Percentiles rank a stretch among this genome's conserved stretches.
Evolutionary conservation across 192 early-diverging fungal species (phyloP).

Genomic region (Chytriomyces sp.): DNA sequence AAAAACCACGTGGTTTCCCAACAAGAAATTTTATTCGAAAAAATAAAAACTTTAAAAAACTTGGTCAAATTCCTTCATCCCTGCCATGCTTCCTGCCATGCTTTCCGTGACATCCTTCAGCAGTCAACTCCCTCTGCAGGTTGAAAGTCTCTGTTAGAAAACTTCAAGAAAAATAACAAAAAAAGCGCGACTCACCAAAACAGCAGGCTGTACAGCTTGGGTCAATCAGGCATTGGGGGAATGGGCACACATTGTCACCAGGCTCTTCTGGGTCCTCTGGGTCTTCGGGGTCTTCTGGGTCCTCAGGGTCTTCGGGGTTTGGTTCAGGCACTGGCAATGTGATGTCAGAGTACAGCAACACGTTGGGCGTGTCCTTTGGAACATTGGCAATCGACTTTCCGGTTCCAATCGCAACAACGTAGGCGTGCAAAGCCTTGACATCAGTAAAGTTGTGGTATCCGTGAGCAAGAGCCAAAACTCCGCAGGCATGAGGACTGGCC

Average conservation of each 20-base stretch:
- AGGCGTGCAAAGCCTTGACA: conserved; percentile 48
- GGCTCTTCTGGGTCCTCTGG: conserved; percentile 44
- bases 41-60: too few species aligned
- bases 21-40: too few species aligned
- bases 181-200: conserved; percentile 22
- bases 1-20: too few species aligned
- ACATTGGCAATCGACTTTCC: conserved; percentile 43
- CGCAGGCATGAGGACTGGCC: conserved; percentile 91
- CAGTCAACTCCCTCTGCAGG: background rate
- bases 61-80: too few species aligned
- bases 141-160: background rate
- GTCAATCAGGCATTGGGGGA: conserved; percentile 54
- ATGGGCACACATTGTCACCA: conserved; percentile 53
- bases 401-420: conserved; percentile 49
- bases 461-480: conserved; percentile 75
- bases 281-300: conserved; percentile 40
- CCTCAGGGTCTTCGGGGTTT: conserved; percentile 38
- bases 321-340: conserved; percentile 36
- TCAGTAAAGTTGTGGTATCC: conserved; percentile 49
- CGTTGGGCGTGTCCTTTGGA: conserved; percentile 49
- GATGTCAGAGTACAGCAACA: conserved; percentile 52
- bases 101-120: background rate
- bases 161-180: background rate
- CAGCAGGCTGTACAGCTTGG: conserved; percentile 48
- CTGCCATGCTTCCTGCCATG: too few species aligned